phyloP scores from a whole-genome alignment of 2,329 filamentous ascomycete species.

The Basipetospora sp. region DNA sequence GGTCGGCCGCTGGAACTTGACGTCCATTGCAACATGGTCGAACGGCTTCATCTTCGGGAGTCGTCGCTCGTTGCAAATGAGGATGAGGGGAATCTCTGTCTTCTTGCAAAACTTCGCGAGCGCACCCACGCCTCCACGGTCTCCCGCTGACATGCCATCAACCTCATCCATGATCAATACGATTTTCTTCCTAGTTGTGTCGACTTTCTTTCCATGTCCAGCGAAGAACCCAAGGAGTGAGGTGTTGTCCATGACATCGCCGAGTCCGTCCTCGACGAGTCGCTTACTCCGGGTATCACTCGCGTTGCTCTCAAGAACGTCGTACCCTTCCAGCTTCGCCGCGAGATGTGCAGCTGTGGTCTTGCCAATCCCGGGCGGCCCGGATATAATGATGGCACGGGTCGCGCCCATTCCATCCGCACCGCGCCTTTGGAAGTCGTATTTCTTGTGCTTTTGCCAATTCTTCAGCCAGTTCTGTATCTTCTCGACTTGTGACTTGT shows the following conservation, averaged over 20 bases:
- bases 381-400: constrained; percentile 87
- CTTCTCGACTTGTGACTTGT: constrained; percentile 79
- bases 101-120: constrained; percentile 91
- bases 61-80: constrained; percentile 92
- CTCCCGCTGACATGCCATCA: constrained; percentile 94
- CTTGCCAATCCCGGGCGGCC: constrained; percentile 91
- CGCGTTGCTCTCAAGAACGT: constrained; percentile 87
- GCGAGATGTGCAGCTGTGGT: constrained; percentile 92
- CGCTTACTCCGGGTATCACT: constrained; percentile 95
- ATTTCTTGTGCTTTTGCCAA: constrained; percentile 66
- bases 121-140: constrained; percentile 87
- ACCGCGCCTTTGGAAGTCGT: constrained; percentile 67
- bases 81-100: constrained; percentile 82
- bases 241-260: constrained; percentile 82
- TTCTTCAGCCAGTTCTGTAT: constrained; percentile 75
- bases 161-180: constrained; percentile 98
- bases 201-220: constrained; percentile 64
- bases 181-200: constrained; percentile 75
- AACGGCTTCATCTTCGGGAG: constrained; percentile 98
- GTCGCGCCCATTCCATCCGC: constrained; percentile 70
- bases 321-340: constrained; percentile 82
- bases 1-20: constrained; percentile 78
- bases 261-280: constrained; percentile 75
- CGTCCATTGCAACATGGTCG: constrained; percentile 67
- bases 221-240: constrained; percentile 86